These are phyloP conservation scores for Bruguiera parviflora DNA, from an alignment of 345 rosid genomes.

Conservation along the genomic window DNA sequence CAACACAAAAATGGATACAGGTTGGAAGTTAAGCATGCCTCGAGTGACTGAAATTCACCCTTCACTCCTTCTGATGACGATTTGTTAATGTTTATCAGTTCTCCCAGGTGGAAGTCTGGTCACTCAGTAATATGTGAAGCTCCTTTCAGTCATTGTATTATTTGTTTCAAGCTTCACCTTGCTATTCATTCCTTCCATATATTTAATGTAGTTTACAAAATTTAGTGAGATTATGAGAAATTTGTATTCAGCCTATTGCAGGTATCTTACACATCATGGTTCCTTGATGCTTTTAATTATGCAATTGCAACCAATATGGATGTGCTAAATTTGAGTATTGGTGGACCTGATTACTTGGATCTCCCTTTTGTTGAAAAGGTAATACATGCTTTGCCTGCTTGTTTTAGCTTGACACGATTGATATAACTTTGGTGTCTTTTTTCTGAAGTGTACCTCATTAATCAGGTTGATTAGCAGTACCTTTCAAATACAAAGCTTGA, in stretches of 20 bases:
- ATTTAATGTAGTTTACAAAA: conserved; percentile 13
- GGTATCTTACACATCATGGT: conserved; percentile 99
- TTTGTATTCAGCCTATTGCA: conserved; percentile 88
- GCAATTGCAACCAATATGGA: conserved; percentile 92
- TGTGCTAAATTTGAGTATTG: conserved; percentile 95
- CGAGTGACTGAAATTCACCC: too few species aligned
- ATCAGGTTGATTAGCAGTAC: background rate
- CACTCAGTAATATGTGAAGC: too few species aligned
- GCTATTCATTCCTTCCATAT: background rate
- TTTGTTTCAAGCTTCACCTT: background rate
- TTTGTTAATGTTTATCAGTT: too few species aligned
- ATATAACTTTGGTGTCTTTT: background rate
- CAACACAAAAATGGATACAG: too few species aligned
- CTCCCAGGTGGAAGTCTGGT: too few species aligned
- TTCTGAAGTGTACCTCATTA: background rate
- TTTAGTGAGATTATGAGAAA: conserved; percentile 64
- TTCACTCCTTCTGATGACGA: too few species aligned
- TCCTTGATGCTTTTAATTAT: conserved; percentile 96
- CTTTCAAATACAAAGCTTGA: background rate
- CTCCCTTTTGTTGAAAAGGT: conserved; percentile 98
- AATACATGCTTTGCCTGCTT: conserved; percentile 17
- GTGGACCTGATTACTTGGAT: conserved; percentile 98
- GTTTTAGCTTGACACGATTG: conserved; percentile 4
- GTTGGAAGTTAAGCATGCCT: too few species aligned
- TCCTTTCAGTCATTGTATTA: too few species aligned